Evolutionary conservation across 352 stramenopile species (phyloP), one percentile per base, ranked within the genome.

Genomic region (Phytophthora tubulina): DNA sequence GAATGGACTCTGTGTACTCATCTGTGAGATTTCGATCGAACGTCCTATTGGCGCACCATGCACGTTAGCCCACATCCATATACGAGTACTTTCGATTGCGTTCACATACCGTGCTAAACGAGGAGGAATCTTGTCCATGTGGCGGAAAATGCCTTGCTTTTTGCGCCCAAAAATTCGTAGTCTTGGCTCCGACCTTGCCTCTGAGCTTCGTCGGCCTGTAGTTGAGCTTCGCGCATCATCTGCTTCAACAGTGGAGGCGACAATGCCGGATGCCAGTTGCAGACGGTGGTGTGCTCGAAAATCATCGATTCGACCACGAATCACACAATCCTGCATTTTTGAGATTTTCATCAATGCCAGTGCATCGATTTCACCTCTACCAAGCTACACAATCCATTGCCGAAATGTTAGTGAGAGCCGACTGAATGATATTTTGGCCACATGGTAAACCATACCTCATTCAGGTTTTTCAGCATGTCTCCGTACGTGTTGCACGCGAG

Each of bases 261-360:
- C 85, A 33, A 96, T 94, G 0, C 84, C 88, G 2, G 88, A 92
- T 6, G 89, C 89, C 1, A 95, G 63, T 48, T 95, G 88, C 4
- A 96, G 77, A 10, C 89, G 86, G 60, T 96, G 88, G 27, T 95
- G 88, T 3, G 88, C 89, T 62, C 89, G 75, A 72, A 96, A 95
- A 58, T 95, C 89, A 70, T 96, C 89, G 39, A 96, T 85, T 36
- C 87, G 82, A 4, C 80, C 72, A 39, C 84, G 80, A 59, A 88
- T 85, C 3, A 95, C 86, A 14, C 80, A 83, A 7, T 94, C 85
- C 52, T 95, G 89, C 15, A 82, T 80, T 52, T 81, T 78, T 2
- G 86, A 81, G 5, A 85, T 64, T 31, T 82, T 72, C 57, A 95
- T 66, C 14, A 96, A 67, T 15, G 63, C 64, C 21, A 78, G 51